Conservation (phyloP, 1,284 basidiomycete genomes). For the Trichosporon ovoides region DNA sequence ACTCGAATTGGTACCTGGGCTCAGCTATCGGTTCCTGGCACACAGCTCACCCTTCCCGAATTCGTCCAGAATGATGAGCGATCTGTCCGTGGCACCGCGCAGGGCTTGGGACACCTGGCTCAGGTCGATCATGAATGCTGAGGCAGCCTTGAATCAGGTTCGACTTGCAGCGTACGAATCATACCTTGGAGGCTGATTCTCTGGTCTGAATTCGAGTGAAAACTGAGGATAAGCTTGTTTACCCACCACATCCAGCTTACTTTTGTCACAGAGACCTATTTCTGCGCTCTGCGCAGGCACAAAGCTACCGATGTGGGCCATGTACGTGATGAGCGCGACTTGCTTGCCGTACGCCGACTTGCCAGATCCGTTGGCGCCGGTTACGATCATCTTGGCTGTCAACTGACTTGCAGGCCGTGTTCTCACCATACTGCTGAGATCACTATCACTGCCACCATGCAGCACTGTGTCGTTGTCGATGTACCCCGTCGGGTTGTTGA, state of each 20-base stretch:
- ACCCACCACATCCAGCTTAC: no score
- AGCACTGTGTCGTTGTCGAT: conserved; percentile 72
- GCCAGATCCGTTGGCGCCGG: conserved; percentile 49
- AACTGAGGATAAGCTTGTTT: conserved; percentile 56
- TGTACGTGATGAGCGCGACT: conserved; percentile 81
- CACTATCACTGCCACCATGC: conserved; percentile 55
- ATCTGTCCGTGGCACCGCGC: conserved; percentile 72
- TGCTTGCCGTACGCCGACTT: conserved; percentile 92
- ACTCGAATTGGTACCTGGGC: conserved; percentile 45
- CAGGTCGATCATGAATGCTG: conserved; percentile 94
- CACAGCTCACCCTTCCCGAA: conserved; percentile 46
- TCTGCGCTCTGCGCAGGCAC: conserved; percentile 77
- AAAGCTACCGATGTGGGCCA: conserved; percentile 74
- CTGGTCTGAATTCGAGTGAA: conserved; percentile 85
- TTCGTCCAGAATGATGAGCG: conserved; percentile 80
- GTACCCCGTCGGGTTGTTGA: conserved; percentile 64
- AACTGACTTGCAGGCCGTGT: conserved; percentile 2
- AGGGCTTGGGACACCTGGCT: conserved; percentile 85
- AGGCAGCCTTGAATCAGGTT: conserved; percentile 62
- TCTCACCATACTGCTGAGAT: conserved; percentile 56
- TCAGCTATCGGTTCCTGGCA: conserved; percentile 5
- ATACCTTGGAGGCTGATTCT: conserved; percentile 83
- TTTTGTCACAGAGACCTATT: conserved; percentile 83
- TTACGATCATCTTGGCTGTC: conserved; percentile 55
- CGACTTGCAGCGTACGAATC: not conserved